Percentiles rank a stretch among this genome's conserved stretches.
Evolutionary conservation across 306 rosid species (phyloP).

Genomic region (Trichosanthes truncata): DNA sequence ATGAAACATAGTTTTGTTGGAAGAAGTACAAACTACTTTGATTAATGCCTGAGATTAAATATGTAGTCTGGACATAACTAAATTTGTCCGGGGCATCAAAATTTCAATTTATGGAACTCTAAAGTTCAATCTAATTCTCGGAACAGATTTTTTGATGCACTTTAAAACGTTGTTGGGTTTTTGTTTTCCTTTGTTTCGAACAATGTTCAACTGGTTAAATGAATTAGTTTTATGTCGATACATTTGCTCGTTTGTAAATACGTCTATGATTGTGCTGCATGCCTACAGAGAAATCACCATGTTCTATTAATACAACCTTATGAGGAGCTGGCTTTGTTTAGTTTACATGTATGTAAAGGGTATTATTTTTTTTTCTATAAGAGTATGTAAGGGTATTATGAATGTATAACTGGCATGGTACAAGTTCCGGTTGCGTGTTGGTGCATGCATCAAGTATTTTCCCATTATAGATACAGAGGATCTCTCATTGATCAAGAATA

Average conservation of each 20-base stretch:
- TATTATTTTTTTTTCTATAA: not conserved
- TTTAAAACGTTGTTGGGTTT: not conserved
- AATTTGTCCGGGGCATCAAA: not conserved
- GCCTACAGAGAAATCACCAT: not conserved
- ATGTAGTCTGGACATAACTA: not conserved
- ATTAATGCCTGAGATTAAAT: not conserved
- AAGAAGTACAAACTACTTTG: not conserved
- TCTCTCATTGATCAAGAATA: not conserved
- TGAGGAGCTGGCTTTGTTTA: not conserved
- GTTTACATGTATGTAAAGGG: not conserved
- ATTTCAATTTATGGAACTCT: not conserved
- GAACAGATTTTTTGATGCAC: not conserved
- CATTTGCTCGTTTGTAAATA: not conserved
- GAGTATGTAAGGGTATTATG: not conserved
- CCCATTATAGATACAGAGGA: not conserved
- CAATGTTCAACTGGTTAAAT: not conserved
- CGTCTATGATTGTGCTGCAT: not conserved
- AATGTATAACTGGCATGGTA: not conserved
- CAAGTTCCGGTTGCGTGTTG: not conserved
- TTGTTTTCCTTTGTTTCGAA: not conserved
- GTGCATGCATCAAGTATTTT: not conserved
- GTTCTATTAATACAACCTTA: not conserved
- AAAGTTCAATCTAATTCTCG: not conserved
- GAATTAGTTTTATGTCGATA: not conserved
- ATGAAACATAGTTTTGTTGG: not conserved